Evolutionary conservation across 2,329 filamentous ascomycete genomes (phyloP).

Genomic region (Pseudogymnoascus sp.): DNA sequence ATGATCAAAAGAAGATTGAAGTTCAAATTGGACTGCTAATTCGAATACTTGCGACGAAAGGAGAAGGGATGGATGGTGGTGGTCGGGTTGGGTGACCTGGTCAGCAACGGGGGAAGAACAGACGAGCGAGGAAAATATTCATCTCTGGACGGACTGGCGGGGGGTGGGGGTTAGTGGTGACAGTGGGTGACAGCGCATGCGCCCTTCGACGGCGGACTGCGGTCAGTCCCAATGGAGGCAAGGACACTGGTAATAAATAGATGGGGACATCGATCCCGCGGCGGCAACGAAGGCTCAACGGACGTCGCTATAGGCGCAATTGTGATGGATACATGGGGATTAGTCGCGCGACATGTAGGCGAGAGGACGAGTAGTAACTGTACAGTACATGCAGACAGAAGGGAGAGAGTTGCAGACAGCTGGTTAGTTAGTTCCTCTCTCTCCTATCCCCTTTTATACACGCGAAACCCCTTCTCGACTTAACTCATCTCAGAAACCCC

Average conservation of each 20-base stretch:
- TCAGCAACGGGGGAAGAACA: background rate
- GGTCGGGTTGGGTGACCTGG: background rate
- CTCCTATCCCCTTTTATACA: background rate
- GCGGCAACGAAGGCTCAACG: background rate
- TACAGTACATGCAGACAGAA: background rate
- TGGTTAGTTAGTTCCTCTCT: background rate
- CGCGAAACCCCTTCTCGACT: background rate
- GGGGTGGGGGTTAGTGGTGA: background rate
- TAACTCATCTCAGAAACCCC: background rate
- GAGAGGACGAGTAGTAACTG: background rate
- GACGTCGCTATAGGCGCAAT: background rate
- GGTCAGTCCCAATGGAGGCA: background rate
- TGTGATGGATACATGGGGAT: background rate
- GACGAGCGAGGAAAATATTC: background rate
- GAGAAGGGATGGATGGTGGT: background rate
- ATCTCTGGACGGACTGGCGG: background rate
- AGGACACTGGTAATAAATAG: slow-evolving; percentile 7
- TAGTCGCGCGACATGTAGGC: background rate
- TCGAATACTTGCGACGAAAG: background rate
- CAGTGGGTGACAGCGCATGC: slow-evolving; percentile 1
- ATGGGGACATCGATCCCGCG: background rate
- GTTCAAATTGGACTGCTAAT: background rate
- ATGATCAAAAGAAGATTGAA: background rate
- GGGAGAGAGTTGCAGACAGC: background rate
- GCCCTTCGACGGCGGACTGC: background rate